Evolutionary conservation across 163 green algal genomes (phyloP).

Genomic region (Scenedesmus sp.): DNA sequence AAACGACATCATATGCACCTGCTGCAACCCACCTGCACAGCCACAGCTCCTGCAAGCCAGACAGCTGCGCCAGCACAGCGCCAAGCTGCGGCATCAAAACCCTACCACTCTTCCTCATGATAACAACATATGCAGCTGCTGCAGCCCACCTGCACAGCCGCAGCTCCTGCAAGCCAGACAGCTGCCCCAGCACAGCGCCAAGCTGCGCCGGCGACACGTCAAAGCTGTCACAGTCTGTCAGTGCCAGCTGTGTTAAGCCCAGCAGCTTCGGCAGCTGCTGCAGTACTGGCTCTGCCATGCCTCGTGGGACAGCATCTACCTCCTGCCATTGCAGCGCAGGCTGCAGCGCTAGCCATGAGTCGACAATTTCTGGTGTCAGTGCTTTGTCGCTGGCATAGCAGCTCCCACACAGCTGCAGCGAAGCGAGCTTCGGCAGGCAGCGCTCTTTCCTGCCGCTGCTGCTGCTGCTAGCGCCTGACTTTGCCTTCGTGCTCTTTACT

Average conservation of each 20-base stretch:
- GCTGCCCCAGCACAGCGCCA: neutral
- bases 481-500: neutral
- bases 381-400: neutral
- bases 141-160: neutral
- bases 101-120: neutral
- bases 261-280: neutral
- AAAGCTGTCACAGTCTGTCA: neutral
- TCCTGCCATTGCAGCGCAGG: neutral
- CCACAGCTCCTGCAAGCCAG: too few relatives aligned
- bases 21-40: too few relatives aligned
- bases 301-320: neutral
- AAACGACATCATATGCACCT: too few relatives aligned
- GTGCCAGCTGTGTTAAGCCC: neutral
- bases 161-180: neutral
- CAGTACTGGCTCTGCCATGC: neutral
- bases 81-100: too few relatives aligned
- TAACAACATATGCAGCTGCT: neutral
- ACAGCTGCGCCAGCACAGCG: too few relatives aligned
- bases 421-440: neutral
- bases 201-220: neutral
- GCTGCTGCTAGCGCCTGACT: neutral
- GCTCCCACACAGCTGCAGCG: neutral
- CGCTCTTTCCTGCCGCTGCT: neutral
- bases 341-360: neutral
- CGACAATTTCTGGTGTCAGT: neutral